phyloP scores from a whole-genome alignment of 1,284 basidiomycete genomes.

The Mycosarcoma mackinlayi region DNA sequence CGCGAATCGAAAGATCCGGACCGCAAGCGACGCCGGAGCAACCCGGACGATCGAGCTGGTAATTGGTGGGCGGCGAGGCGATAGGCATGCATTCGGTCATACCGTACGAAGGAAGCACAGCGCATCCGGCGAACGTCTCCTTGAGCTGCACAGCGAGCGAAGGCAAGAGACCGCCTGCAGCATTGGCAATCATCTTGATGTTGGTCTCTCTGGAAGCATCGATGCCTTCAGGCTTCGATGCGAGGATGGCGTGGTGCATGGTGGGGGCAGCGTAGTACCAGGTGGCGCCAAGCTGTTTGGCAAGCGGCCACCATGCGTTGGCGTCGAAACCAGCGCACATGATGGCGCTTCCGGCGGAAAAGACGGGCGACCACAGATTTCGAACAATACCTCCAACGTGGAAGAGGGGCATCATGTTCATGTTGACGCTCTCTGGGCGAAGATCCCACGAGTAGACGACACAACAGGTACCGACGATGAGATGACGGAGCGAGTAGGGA shows the following conservation, averaged over 20 bases:
- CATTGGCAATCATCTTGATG: constrained; percentile 68
- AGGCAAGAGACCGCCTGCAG: constrained; percentile 67
- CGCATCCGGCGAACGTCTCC: constrained; percentile 62
- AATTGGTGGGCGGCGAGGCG: constrained; percentile 66
- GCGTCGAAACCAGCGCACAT: constrained; percentile 68
- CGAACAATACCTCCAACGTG: constrained; percentile 68
- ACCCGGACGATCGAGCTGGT: constrained; percentile 67
- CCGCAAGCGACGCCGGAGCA: constrained; percentile 67
- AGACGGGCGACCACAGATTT: constrained; percentile 66
- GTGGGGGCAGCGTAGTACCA: constrained; percentile 69
- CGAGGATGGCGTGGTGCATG: constrained; percentile 68
- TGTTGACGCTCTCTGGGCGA: constrained; percentile 64
- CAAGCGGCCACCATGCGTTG: constrained; percentile 66
- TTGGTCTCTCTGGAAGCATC: constrained; percentile 56
- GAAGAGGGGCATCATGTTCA: constrained; percentile 69
- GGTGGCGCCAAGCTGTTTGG: constrained; percentile 65
- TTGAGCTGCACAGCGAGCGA: constrained; percentile 67
- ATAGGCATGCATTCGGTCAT: constrained; percentile 69
- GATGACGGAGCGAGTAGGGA: constrained; percentile 66
- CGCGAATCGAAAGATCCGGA: constrained; percentile 66
- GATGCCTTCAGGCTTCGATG: constrained; percentile 62
- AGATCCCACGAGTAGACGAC: constrained; percentile 67
- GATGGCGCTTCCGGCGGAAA: constrained; percentile 67
- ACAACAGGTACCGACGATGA: constrained; percentile 67
- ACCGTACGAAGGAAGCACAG: constrained; percentile 67